Evolutionary conservation across 768 basidiomycete species (phyloP).

Genomic region (Cubamyces lactineus): DNA sequence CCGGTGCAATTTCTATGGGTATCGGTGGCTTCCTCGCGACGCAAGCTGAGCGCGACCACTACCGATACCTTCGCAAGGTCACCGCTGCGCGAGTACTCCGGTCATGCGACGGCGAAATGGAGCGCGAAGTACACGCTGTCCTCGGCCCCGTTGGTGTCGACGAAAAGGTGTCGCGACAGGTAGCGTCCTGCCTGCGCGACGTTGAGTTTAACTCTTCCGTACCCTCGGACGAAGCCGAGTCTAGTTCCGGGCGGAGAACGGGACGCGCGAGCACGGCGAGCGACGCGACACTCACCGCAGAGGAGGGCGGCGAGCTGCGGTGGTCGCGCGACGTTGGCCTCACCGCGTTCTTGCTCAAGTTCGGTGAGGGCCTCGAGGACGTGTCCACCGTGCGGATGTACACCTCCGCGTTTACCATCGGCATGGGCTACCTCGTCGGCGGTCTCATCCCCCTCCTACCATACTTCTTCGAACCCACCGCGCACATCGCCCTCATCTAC

Average conservation of each 20-base stretch:
- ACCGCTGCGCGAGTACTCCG: slow-evolving; percentile 83
- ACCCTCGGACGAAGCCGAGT: slow-evolving; percentile 11
- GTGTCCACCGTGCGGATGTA: slow-evolving; percentile 83
- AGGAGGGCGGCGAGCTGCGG: slow-evolving; percentile 50
- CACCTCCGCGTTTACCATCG: slow-evolving; percentile 92
- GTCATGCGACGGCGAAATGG: slow-evolving; percentile 94
- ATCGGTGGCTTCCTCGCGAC: slow-evolving; percentile 98
- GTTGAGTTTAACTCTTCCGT: slow-evolving; percentile 52
- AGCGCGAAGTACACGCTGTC: slow-evolving; percentile 89
- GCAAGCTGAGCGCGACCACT: slow-evolving; percentile 95
- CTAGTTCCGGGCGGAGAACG: neutral
- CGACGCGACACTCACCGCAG: slow-evolving; percentile 47
- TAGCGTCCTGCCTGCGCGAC: slow-evolving; percentile 74
- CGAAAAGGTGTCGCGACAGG: slow-evolving; percentile 73
- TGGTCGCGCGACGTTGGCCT: slow-evolving; percentile 84
- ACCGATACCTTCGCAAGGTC: slow-evolving; percentile 74
- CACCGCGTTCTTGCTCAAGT: slow-evolving; percentile 93
- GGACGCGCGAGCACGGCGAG: slow-evolving; percentile 20
- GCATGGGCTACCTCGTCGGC: slow-evolving; percentile 90
- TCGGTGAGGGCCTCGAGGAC: slow-evolving; percentile 95
- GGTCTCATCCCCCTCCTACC: slow-evolving; percentile 92
- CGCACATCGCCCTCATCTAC: slow-evolving; percentile 69
- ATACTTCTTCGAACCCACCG: slow-evolving; percentile 83
- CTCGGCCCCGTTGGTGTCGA: slow-evolving; percentile 91
- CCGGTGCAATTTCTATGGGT: slow-evolving; percentile 97